These are phyloP conservation scores for Mortierella sp. DNA, from an alignment of 371 early-diverging fungal species.

Conservation along the genomic window DNA sequence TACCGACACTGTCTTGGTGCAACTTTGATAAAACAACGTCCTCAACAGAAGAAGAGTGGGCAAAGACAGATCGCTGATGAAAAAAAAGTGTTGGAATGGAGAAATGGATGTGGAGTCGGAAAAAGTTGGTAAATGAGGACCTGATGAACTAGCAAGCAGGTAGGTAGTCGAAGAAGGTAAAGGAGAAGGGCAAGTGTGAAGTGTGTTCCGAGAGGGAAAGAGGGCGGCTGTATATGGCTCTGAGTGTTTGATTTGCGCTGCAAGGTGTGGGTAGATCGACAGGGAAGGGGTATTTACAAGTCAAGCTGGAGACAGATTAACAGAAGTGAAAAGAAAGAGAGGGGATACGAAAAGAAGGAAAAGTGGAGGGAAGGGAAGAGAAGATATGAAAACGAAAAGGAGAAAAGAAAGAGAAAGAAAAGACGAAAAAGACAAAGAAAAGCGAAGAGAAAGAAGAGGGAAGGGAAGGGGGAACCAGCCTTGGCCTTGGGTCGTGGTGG, in stretches of 20 bases:
- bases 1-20: neutral
- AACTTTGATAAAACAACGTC: neutral
- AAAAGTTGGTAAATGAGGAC: neutral
- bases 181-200: neutral
- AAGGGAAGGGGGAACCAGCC: neutral
- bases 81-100: neutral
- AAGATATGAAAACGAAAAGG: constrained; percentile 1
- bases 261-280: neutral
- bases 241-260: neutral
- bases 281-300: neutral
- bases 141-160: neutral
- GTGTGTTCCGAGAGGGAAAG: neutral
- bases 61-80: neutral
- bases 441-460: neutral
- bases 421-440: neutral
- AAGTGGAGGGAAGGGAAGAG: constrained; percentile 1
- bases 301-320: neutral
- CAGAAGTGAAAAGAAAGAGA: neutral
- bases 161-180: neutral
- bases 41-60: neutral
- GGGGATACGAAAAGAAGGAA: neutral
- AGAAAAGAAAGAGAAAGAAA: neutral
- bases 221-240: neutral
- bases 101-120: neutral
- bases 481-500: too few relatives aligned